These are phyloP conservation scores for Diaporthe sp. DNA, from an alignment of 2,329 filamentous ascomycete genomes.

Conservation along the genomic window DNA sequence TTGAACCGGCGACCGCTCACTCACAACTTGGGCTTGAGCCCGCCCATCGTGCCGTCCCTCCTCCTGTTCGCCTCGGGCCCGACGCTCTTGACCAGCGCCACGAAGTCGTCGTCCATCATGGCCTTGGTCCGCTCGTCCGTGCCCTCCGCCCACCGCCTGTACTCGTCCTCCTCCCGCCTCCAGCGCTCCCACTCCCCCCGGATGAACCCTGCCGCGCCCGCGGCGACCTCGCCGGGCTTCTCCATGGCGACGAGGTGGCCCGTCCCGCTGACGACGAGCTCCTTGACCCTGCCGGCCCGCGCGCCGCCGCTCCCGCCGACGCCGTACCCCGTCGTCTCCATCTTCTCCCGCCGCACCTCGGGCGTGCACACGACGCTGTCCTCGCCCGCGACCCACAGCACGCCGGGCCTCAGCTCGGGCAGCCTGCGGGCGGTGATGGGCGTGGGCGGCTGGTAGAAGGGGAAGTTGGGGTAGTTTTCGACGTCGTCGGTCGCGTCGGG, in stretches of 20 bases:
- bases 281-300: constrained; percentile 74
- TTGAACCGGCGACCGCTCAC: background rate
- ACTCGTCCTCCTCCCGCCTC: constrained; percentile 69
- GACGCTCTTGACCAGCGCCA: constrained; percentile 61
- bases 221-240: constrained; percentile 75
- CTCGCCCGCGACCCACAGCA: constrained; percentile 78
- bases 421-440: constrained; percentile 69
- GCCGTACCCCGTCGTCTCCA: constrained; percentile 74
- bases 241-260: constrained; percentile 92
- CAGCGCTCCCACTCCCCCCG: constrained; percentile 68
- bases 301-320: constrained; percentile 77
- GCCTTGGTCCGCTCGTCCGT: constrained; percentile 64
- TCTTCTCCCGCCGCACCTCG: constrained; percentile 67
- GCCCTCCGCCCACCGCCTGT: constrained; percentile 65
- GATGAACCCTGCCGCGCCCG: constrained; percentile 70
- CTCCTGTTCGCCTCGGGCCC: constrained; percentile 37
- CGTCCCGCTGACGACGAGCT: constrained; percentile 72
- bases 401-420: constrained; percentile 71
- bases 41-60: constrained; percentile 29
- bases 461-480: constrained; percentile 54
- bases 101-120: constrained; percentile 68
- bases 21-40: constrained; percentile 35
- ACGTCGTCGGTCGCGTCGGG: constrained; percentile 61
- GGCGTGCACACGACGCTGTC: constrained; percentile 68
- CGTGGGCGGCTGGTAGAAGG: constrained; percentile 78